phyloP scores from a whole-genome alignment of 2,329 filamentous ascomycete genomes.

The Aspergillus chevalieri region DNA sequence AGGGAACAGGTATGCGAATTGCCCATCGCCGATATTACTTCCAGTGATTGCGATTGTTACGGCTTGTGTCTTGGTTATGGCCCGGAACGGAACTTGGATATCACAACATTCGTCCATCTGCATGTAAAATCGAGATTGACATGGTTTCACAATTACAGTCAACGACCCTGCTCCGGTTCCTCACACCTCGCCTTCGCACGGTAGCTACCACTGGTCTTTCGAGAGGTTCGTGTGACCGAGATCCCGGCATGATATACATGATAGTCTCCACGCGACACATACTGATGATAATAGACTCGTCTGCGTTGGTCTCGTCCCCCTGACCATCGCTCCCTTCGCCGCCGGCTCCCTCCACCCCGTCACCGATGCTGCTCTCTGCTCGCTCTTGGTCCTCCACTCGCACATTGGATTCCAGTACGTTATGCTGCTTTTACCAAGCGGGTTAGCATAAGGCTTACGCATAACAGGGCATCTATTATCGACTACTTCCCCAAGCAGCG shows the following conservation, averaged over 20 bases:
- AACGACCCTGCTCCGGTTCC: constrained; percentile 82
- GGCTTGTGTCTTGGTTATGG: background rate
- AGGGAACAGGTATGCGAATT: constrained; percentile 62
- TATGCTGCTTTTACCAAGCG: background rate
- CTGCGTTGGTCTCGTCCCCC: constrained; percentile 72
- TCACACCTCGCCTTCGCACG: constrained; percentile 66
- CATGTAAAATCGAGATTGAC: no score
- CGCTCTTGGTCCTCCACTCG: constrained; percentile 78
- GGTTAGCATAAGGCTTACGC: constrained; percentile 9
- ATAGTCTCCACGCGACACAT: background rate
- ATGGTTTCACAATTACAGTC: constrained; percentile 46
- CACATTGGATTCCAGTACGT: constrained; percentile 86
- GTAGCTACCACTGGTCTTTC: constrained; percentile 98
- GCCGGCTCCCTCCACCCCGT: constrained; percentile 84
- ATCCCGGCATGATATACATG: no score
- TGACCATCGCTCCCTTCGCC: constrained; percentile 87
- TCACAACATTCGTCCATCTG: no score
- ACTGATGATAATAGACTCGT: constrained; percentile 53
- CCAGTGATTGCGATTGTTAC: background rate
- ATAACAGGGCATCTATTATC: constrained; percentile 61
- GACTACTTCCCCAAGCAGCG: constrained; percentile 79
- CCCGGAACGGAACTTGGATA: background rate
- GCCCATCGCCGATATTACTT: background rate
- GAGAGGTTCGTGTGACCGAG: constrained; percentile 54
- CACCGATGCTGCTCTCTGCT: constrained; percentile 79